Base-by-base conservation (phyloP, 805 yeast species). In the Cyberlindnera euphorbiiphila region DNA sequence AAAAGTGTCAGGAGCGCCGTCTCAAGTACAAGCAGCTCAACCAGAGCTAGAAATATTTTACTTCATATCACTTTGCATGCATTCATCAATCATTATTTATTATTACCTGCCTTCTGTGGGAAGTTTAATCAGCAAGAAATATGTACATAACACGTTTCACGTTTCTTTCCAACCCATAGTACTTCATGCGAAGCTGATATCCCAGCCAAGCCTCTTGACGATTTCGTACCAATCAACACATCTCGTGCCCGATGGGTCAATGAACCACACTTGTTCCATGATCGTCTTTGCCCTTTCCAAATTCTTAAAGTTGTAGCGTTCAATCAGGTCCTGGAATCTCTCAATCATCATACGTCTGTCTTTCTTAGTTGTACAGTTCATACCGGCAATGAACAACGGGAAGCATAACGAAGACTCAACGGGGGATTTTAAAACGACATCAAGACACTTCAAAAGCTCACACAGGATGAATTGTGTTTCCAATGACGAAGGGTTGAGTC, bases 351-450 rank as follows among this genome's bases (percentile, higher is more conserved):
- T 54, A n/a, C 56, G 54, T 15, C 85, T 67, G 45, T 76, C 81
- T n/a, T 49, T 61, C n/a, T 53, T 54, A 1, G 72, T 68, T 5
- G 74, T 70, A 46, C 83, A 72, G 54, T 78, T 79, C 52, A 85
- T 72, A 2, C 91, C 94, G 2, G 87, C 82, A 15, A 85, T 75
- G 54, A 85, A 85, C 45, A 84, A 58, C 0, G 95, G 94, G 58
- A 85, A 85, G 26, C 84, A 80, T 12, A 84, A 57, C 2, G 82
- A 76, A 4, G 85, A 79, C 51, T 84, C 88, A 29, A 83, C 80
- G 1, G 75, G 71, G 0, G 91, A 68, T 3, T 76, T 85, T 25
- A 85, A 52, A 5, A 84, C 68, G 3, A 74, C 66, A 47, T 81
- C 85, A 17, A 85, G 58, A 40, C 81, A 69, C 36, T 72, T 67